A percentile compares a stretch with the other conserved stretches of the same genome.
These are phyloP conservation scores for Daldinia caldariorum DNA, from an alignment of 495 filamentous ascomycete species.

Conservation along the genomic window DNA sequence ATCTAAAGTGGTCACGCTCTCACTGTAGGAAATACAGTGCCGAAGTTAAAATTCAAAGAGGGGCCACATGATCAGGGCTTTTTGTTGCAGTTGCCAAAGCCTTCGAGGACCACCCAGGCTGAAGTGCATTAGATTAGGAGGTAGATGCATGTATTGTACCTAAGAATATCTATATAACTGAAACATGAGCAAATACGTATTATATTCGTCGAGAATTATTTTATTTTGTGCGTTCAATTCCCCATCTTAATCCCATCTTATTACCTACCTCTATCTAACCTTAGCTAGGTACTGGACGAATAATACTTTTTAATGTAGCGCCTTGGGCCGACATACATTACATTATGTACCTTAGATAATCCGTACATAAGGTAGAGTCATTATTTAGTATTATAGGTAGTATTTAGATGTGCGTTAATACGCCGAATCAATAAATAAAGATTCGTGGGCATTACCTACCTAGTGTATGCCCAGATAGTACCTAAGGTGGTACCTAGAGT, in stretches of 20 bases:
- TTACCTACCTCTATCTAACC: too few species aligned
- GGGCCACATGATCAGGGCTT: constrained; percentile 9
- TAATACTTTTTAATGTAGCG: not conserved
- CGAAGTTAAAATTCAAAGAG: constrained; percentile 1
- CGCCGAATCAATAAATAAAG: not conserved
- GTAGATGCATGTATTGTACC: too few species aligned
- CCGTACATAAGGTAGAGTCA: too few species aligned
- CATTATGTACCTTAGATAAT: too few species aligned
- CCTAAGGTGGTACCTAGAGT: too few species aligned
- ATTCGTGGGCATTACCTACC: too few species aligned
- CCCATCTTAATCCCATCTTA: not conserved
- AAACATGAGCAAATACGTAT: too few species aligned
- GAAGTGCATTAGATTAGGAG: too few species aligned
- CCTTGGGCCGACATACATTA: not conserved
- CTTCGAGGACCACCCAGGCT: not conserved
- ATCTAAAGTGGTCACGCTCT: constrained; percentile 32
- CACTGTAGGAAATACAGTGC: constrained; percentile 38
- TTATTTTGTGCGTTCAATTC: not conserved
- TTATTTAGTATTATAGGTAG: too few species aligned
- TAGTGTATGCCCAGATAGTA: too few species aligned
- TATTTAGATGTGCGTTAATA: not conserved
- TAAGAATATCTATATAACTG: too few species aligned
- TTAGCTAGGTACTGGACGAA: constrained; percentile 2
- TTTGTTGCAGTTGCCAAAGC: not conserved
- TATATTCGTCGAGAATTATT: not conserved